Base-by-base conservation (phyloP, 2,329 filamentous ascomycete species). In the Alternaria sp. region DNA sequence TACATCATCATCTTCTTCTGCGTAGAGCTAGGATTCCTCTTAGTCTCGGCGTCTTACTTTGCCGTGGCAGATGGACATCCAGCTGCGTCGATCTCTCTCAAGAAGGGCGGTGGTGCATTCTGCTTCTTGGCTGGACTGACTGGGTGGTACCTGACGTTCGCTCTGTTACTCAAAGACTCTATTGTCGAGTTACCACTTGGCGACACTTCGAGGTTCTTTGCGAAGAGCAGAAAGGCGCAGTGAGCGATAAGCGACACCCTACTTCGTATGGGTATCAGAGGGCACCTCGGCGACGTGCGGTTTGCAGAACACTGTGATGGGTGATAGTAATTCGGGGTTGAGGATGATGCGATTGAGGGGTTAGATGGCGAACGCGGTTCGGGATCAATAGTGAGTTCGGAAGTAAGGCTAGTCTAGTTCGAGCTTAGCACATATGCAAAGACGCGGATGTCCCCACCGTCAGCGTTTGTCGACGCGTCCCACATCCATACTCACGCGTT, bases 1-100 rank as follows among this genome's bases (percentile, higher is more conserved):
- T 83, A 83, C 53, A 82, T 83, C 48, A 72, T 70, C 2, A 82
- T 84, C n/a, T 84, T 83, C 68, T 76, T 81, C 57, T 80, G 81
- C 2, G 80, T 84, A 0, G 79, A 84, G 44, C 57, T 83, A 7
- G 78, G 79, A 4, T 84, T 84, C 58, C 69, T 79, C 5, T 69
- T 81, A 3, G 75, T 84, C 7, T 76, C 81, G 3, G 79, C 79
- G 1, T 79, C 75, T 18, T 84, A 84, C 65, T 84, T 84, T 60
- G 78, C 81, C 0, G 66, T 67, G 3, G 82, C 82, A 2, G 82
- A 84, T 64, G 81, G 80, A 1, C 65, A 82, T 11, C 28, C 55
- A 2, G 68, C 64, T 3, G 66, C 76, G 0, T 72, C 78, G 0
- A 61, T 69, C 2, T 79, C 75, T 3, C 66, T 84, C 57, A 81